These are phyloP conservation scores for Naganishia onofrii DNA, from an alignment of 768 basidiomycete genomes.

Conservation along the genomic window DNA sequence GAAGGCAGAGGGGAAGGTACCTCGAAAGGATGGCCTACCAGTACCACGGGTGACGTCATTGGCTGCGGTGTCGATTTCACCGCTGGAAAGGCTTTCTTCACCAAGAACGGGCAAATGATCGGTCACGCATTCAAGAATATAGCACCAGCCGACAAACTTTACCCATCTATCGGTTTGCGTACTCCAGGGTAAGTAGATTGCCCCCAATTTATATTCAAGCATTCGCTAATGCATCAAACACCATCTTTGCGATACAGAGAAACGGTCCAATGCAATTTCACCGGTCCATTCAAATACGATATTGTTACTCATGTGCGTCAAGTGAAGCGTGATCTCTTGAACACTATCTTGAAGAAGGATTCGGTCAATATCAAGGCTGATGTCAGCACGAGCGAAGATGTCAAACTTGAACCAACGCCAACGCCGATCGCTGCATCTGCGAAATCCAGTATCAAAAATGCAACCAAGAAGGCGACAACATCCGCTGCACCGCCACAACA, in stretches of 20 bases:
- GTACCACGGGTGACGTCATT: constrained; percentile 67
- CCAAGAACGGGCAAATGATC: constrained; percentile 70
- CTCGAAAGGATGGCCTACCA: constrained; percentile 28
- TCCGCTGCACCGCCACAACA: not conserved
- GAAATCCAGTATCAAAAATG: not conserved
- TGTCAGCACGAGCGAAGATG: not conserved
- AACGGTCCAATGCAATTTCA: constrained; percentile 76
- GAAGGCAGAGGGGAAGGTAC: constrained; percentile 31
- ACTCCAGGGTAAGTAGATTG: constrained; percentile 55
- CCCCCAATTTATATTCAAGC: not conserved
- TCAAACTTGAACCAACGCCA: not conserved
- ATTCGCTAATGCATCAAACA: not conserved
- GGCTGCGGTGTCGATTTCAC: constrained; percentile 93
- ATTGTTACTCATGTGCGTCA: constrained; percentile 67
- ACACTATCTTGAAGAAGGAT: not conserved
- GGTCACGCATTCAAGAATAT: constrained; percentile 38
- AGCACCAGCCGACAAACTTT: constrained; percentile 58
- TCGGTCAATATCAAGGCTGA: not conserved
- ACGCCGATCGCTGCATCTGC: not conserved
- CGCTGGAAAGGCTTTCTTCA: constrained; percentile 72
- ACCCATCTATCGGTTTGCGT: constrained; percentile 84
- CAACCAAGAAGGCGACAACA: not conserved
- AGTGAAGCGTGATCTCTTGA: not conserved
- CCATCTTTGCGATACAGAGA: constrained; percentile 58
- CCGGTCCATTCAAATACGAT: constrained; percentile 82